A percentile compares a stretch with the other conserved stretches of the same genome.
Conservation (phyloP, 78 protist species). For the Parvularia atlantis region DNA sequence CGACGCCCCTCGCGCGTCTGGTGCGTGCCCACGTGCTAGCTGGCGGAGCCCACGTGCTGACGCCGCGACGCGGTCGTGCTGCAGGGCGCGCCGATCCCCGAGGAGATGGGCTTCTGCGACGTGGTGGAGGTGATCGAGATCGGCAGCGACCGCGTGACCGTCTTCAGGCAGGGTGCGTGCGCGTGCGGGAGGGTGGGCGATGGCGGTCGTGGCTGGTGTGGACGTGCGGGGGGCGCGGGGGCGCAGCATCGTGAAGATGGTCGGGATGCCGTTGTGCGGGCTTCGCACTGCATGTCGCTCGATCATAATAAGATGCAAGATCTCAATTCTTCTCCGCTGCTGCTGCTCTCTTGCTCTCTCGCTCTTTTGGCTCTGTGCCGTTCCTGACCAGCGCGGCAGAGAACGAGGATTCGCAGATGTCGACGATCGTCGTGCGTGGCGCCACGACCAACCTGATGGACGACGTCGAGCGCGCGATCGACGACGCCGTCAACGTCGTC, state of each 20-base stretch:
- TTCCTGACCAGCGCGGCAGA: no score
- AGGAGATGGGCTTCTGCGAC: conserved; percentile 80
- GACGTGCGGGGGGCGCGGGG: no score
- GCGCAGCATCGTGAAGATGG: no score
- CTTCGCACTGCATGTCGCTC: no score
- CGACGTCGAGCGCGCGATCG: conserved; percentile 95
- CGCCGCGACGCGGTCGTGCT: no score
- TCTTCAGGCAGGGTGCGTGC: not conserved
- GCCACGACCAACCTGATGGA: conserved; percentile 86
- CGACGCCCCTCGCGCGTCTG: conserved; percentile 77
- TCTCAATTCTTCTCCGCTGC: conserved; percentile 16
- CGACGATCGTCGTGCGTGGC: conserved; percentile 93
- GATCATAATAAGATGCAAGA: not conserved
- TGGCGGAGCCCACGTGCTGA: no score
- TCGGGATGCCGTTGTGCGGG: no score
- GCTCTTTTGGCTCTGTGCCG: not conserved
- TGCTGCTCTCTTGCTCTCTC: no score
- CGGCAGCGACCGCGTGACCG: no score
- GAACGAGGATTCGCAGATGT: conserved; percentile 29
- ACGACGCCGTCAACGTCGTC: conserved; percentile 87
- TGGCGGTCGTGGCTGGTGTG: no score
- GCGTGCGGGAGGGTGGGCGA: no score
- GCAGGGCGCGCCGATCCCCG: conserved; percentile 82
- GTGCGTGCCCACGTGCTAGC: conserved; percentile 7
- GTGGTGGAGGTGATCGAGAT: conserved; percentile 39